Percentiles rank a stretch among this genome's conserved stretches.
These are phyloP conservation scores for Boehmeria nivea DNA, from an alignment of 306 rosid genomes.

Conservation along the genomic window DNA sequence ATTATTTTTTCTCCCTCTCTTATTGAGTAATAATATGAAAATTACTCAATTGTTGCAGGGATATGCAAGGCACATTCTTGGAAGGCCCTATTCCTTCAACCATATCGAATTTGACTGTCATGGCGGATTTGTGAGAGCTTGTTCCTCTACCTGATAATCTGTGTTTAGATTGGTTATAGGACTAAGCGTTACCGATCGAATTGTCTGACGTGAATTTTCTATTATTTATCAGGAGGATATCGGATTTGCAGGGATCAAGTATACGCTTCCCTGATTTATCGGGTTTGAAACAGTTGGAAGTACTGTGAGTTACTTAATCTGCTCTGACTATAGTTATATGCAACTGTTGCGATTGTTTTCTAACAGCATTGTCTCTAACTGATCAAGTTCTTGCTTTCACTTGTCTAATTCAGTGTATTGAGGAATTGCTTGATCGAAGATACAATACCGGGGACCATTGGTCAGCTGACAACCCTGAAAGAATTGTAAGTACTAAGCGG, in stretches of 20 bases:
- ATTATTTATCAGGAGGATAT: conserved; percentile 54
- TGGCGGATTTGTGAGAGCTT: conserved; percentile 45
- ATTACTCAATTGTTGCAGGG: conserved; percentile 31
- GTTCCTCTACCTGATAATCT: conserved; percentile 4
- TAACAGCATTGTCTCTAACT: background rate
- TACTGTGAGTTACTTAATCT: conserved; percentile 39
- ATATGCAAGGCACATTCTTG: conserved; percentile 72
- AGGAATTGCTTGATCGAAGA: conserved; percentile 60
- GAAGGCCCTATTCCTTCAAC: conserved; percentile 62
- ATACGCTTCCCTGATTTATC: conserved; percentile 50
- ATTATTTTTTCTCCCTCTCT: conserved; percentile 3
- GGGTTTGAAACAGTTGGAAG: conserved; percentile 25
- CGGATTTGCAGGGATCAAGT: conserved; percentile 59
- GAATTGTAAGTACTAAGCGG: conserved; percentile 39
- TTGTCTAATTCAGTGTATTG: conserved; percentile 41
- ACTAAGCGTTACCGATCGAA: conserved; percentile 10
- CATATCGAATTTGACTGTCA: conserved; percentile 35
- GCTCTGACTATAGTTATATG: background rate
- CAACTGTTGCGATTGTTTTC: background rate
- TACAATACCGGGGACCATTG: conserved; percentile 34
- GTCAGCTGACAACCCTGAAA: conserved; percentile 5
- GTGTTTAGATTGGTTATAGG: conserved; percentile 8
- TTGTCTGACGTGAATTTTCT: conserved; percentile 8
- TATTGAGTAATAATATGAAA: background rate
- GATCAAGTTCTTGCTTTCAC: conserved; percentile 15